Percentiles rank a stretch among this genome's conserved stretches.
phyloP scores from a whole-genome alignment of 2,329 filamentous ascomycete species.

The Fusarium falciforme region DNA sequence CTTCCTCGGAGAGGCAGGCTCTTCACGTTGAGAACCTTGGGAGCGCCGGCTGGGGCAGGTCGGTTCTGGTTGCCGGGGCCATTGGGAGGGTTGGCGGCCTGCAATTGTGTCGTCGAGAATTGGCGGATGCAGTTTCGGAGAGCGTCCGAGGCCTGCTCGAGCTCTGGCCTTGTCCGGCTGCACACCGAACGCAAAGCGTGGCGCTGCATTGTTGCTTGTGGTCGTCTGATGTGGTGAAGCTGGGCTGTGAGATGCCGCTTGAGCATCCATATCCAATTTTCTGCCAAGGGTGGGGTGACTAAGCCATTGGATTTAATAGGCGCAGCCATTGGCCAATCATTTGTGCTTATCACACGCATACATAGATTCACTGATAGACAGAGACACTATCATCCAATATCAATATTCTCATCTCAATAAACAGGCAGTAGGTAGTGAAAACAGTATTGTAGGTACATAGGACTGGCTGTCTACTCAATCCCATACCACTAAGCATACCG shows the following conservation, averaged over 20 bases:
- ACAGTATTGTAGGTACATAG: constrained; percentile 15
- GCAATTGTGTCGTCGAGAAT: constrained; percentile 54
- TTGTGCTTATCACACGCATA: not conserved
- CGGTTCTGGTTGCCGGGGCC: constrained; percentile 24
- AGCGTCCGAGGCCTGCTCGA: constrained; percentile 46
- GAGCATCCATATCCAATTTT: constrained; percentile 41
- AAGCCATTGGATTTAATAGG: constrained; percentile 22
- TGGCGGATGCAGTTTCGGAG: constrained; percentile 49
- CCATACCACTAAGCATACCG: constrained; percentile 29
- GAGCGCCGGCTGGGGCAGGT: constrained; percentile 27
- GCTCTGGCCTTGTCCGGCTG: constrained; percentile 50
- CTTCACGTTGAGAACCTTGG: constrained; percentile 54
- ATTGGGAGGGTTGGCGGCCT: constrained; percentile 43
- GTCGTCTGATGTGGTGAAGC: constrained; percentile 31
- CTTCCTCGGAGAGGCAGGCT: constrained; percentile 47
- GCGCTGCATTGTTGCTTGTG: constrained; percentile 50
- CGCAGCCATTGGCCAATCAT: constrained; percentile 33
- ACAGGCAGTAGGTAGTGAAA: not conserved
- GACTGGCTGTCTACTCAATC: constrained; percentile 37
- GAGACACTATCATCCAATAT: not conserved
- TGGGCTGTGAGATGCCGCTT: constrained; percentile 14
- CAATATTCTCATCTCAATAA: not conserved
- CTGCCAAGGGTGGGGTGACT: constrained; percentile 35
- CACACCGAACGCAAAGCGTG: constrained; percentile 54
- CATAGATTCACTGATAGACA: not conserved